Base-by-base conservation (phyloP, 176 grass and related monocot species). In the Oryza australiensis region DNA sequence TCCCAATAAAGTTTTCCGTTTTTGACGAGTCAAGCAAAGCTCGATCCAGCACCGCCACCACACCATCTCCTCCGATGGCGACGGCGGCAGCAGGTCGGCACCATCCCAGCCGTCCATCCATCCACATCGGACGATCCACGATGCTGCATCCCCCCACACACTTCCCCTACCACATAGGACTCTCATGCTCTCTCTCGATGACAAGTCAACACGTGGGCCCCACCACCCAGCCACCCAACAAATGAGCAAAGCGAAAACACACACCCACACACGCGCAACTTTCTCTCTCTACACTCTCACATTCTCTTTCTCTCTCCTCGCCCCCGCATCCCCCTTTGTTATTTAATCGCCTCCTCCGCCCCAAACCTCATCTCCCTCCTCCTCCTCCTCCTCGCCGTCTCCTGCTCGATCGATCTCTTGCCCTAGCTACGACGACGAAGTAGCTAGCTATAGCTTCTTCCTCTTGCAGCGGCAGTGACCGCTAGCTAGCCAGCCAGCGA, bases 61-160 rank as follows among this genome's bases (percentile, higher is more conserved):
- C 88, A 43, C 35, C 30, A 82, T 74, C 83, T 62, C 9, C 46
- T 16, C 27, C 28, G 83, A 86, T 9, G 37, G 62, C 69, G 88
- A 86, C 84, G n/a, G n/a, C 13, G 1, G 28, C 80, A 38, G 18
- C 80, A 86, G 68, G 88, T 90, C 80, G 88, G 88, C 88, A 89
- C 87, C 68, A 90, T 90, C 88, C 4, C 80, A 15, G 75, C 84
- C 88, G 80, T 90, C 69, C 80, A 63, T 2, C 49, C 67, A 3
- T 11, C 5, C 63, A 23, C 15, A 27, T 62, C 15, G 69, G 70
- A 75, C 70, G 53, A 37, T 74, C 80, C 12, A 48, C 70, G 40
- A 0, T 1, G 48, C 16, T 1, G 48, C 16, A 15, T 0, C 11
- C 1, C 12, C 18, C 20, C 53, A 57, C 7, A 23, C 53, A 3